Conservation (phyloP, 1,284 basidiomycete species). For the Ustilago tritici region DNA sequence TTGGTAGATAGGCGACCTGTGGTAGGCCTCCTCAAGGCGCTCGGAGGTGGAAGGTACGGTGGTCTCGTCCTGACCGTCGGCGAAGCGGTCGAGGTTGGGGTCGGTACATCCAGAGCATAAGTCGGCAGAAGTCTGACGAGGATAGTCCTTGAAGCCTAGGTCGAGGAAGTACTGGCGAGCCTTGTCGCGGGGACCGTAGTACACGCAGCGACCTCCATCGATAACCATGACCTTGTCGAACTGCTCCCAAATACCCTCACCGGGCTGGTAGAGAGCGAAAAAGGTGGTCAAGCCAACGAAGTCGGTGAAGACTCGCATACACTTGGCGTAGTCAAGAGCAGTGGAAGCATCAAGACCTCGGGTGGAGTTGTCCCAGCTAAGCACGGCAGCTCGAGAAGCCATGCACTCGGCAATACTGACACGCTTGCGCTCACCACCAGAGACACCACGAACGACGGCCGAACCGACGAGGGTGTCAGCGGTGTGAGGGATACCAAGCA, state of each 20-base stretch:
- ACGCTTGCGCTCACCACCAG: constrained; percentile 62
- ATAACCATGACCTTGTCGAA: constrained; percentile 73
- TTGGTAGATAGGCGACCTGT: constrained; percentile 37
- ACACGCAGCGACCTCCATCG: constrained; percentile 83
- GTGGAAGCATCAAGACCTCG: constrained; percentile 59
- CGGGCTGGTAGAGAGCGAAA: constrained; percentile 73
- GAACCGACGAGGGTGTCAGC: constrained; percentile 59
- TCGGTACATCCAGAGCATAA: constrained; percentile 74
- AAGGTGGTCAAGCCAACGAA: constrained; percentile 58
- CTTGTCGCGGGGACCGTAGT: constrained; percentile 79
- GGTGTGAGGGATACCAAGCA: constrained; percentile 56
- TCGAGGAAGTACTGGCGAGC: constrained; percentile 78
- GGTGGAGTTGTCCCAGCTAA: constrained; percentile 71
- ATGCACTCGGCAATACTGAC: constrained; percentile 57
- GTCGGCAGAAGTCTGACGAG: constrained; percentile 79
- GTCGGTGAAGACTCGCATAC: constrained; percentile 70
- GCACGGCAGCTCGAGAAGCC: constrained; percentile 70
- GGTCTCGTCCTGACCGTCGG: constrained; percentile 30
- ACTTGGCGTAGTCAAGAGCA: constrained; percentile 63
- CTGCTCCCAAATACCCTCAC: constrained; percentile 75
- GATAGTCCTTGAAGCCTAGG: constrained; percentile 76
- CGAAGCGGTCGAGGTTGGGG: constrained; percentile 77
- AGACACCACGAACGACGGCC: constrained; percentile 70
- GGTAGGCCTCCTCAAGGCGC: constrained; percentile 46
- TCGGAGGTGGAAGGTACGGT: constrained; percentile 49